phyloP scores from a whole-genome alignment of 768 basidiomycete genomes.

The Udeniomyces megalosporus region DNA sequence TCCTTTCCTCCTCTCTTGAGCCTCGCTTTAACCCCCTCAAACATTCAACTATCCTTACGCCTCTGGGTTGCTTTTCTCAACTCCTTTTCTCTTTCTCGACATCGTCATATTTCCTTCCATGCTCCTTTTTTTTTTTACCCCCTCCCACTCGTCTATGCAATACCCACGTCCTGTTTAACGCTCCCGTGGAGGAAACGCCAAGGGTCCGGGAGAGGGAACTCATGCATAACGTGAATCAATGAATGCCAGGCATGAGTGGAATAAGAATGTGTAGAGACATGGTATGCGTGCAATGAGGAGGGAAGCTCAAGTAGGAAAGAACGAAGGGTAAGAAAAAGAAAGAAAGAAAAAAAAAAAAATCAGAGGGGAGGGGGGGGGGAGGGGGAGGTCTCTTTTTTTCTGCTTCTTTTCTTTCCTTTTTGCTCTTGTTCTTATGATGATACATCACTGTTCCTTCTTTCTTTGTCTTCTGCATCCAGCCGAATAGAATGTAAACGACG shows the following conservation, averaged over 20 bases:
- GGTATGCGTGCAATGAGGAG: no score
- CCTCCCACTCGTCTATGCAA: not conserved
- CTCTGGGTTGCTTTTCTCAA: not conserved
- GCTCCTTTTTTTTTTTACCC: not conserved
- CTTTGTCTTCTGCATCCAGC: no score
- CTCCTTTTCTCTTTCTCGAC: not conserved
- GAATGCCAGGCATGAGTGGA: no score
- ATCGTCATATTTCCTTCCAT: not conserved
- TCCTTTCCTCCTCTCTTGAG: not conserved
- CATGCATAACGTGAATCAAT: no score
- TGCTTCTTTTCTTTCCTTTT: not conserved
- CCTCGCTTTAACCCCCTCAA: not conserved
- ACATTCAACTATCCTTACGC: not conserved
- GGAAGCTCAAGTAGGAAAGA: no score
- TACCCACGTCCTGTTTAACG: no score
- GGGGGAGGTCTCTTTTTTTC: not conserved
- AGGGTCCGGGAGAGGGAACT: no score
- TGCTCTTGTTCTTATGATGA: not conserved
- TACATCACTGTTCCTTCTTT: no score
- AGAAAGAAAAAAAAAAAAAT: no score
- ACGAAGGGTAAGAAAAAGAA: no score
- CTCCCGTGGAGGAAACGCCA: no score
- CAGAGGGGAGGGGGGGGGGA: not conserved
- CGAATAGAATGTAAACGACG: conserved; percentile 21
- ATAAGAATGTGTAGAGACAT: no score